These are phyloP conservation scores for Phytophthora meadii DNA, from an alignment of 352 stramenopile genomes.

Conservation along the genomic window DNA sequence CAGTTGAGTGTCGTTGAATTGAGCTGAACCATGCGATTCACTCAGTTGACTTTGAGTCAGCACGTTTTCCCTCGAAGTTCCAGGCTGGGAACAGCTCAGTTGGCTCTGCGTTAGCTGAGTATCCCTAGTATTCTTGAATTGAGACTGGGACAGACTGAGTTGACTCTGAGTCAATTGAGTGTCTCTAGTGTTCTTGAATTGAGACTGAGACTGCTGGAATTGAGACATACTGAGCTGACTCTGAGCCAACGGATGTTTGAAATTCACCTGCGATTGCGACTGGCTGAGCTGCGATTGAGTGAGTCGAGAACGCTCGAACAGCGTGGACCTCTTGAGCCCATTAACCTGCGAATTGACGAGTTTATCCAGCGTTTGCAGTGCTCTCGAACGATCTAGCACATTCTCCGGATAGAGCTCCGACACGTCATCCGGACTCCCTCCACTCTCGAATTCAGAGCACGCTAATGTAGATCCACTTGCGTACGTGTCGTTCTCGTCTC, in stretches of 20 bases:
- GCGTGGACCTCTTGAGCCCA: conserved; percentile 1
- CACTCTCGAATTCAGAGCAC: conserved; percentile 37
- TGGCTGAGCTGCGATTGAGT: conserved; percentile 28
- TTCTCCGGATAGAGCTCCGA: conserved; percentile 30
- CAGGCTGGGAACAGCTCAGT: conserved; percentile 16
- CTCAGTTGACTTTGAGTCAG: conserved; percentile 22
- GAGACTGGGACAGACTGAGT: conserved; percentile 6
- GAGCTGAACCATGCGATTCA: conserved; percentile 2
- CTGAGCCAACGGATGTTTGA: conserved; percentile 19
- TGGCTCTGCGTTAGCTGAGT: conserved; percentile 24
- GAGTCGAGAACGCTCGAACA: conserved; percentile 33
- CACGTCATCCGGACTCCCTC: conserved; percentile 28
- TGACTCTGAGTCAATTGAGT: conserved; percentile 23
- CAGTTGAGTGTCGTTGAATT: conserved; percentile 16
- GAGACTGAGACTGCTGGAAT: conserved; percentile 16
- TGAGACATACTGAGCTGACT: conserved; percentile 24
- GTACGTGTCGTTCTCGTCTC: conserved; percentile 34
- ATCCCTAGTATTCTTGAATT: conserved; percentile 5
- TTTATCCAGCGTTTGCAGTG: conserved; percentile 34
- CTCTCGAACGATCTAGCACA: conserved; percentile 32
- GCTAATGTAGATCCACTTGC: conserved; percentile 33
- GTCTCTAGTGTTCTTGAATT: conserved; percentile 1
- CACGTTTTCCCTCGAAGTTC: conserved; percentile 1
- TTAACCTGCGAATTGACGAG: conserved; percentile 32
- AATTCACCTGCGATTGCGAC: conserved; percentile 16